Conservation (phyloP, 768 basidiomycete species). For the Mycena sanguinolenta region DNA sequence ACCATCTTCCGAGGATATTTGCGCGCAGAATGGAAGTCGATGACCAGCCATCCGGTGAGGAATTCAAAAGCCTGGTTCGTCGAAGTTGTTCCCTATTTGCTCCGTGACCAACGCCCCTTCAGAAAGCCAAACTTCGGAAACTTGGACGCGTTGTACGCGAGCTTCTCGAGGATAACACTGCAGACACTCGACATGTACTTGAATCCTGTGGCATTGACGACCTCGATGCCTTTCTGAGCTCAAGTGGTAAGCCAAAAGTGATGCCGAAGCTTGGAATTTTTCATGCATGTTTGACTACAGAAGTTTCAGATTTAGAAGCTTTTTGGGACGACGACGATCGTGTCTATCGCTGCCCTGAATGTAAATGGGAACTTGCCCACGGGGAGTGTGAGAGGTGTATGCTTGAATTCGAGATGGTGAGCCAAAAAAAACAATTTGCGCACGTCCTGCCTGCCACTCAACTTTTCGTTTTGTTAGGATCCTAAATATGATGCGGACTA, state of each 20-base stretch:
- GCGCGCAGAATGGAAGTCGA: too few species aligned
- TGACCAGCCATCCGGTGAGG: too few species aligned
- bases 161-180: not conserved
- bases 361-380: constrained; percentile 48
- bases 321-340: constrained; percentile 39
- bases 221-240: constrained; percentile 14
- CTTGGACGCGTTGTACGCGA: too few species aligned
- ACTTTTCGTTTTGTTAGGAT: not conserved
- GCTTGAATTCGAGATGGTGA: constrained; percentile 31
- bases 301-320: not conserved
- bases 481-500: constrained; percentile 37
- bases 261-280: not conserved
- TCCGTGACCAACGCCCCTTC: too few species aligned
- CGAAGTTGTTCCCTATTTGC: too few species aligned
- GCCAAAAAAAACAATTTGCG: not conserved
- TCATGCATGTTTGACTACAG: not conserved
- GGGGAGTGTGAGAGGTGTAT: constrained; percentile 45
- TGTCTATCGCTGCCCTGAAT: constrained; percentile 44
- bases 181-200: not conserved
- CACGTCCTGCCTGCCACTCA: not conserved
- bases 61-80: too few species aligned
- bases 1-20: too few species aligned
- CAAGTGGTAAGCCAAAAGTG: constrained; percentile 1
- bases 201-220: not conserved
- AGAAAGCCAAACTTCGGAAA: too few species aligned